Base-by-base conservation (phyloP, 2,329 filamentous ascomycete species). In the Chlorencoelia australis region DNA sequence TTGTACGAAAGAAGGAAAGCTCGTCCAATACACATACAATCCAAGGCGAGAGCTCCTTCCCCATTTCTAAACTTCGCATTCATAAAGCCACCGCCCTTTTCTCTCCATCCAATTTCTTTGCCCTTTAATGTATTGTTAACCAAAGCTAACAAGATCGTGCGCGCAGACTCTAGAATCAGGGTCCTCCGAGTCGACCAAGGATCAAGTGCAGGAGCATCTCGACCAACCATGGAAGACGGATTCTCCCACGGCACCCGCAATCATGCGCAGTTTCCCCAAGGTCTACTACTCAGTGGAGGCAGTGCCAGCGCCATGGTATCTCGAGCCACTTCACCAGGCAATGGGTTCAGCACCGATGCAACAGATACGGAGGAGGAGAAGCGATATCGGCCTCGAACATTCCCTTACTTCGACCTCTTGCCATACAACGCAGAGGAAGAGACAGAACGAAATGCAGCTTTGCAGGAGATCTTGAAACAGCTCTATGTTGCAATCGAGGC, bases 401-500 rank as follows among this genome's bases (percentile, higher is more conserved):
- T 91, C 59, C 86, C 85, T 42, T 98, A 98, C 67, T 86, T 88
- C 59, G 72, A 79, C 49, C 82, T 91, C 56, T 74, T 98, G 33
- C 93, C 93, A 22, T 98, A 96, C 57, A 64, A 77, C 39, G 80
- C 88, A 38, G 93, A 98, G 61, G 77, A 82, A 55, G 82, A 89
- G 45, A 59, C 69, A 21, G 74, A 87, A 61, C 75, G 88, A 45
- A 79, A 93, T 56, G 71, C 70, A 33, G 86, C 88, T 44, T 67
- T 98, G 30, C 71, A 81, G 30, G 85, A 87, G 57, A 96, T 95
- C 51, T 70, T 96, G 49, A 91, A 88, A 59, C 84, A 94, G 55
- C 79, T 98, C 19, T 96, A 94, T 59, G 84, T 95, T 50, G 76
- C 89, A 39, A 71, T 98, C 45, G 81, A 87, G 56, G 82, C 91